A percentile compares a stretch with the other conserved stretches of the same genome.
These are phyloP conservation scores for Cladochytrium tenue DNA, from an alignment of 371 early-diverging fungal species.

Conservation along the genomic window DNA sequence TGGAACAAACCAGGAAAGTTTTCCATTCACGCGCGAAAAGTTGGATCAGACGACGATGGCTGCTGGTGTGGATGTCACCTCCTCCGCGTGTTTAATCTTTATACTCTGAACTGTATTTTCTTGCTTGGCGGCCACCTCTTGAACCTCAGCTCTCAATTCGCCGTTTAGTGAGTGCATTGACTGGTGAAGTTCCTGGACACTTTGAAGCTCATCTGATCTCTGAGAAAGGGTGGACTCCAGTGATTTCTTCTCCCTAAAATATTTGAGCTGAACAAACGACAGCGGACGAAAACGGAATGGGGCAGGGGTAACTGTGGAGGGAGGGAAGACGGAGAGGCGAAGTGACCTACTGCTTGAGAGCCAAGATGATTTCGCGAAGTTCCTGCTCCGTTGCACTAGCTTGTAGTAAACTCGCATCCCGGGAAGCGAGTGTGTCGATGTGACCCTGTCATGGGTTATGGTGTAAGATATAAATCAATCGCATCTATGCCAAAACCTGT, in stretches of 20 bases:
- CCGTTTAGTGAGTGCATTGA: neutral
- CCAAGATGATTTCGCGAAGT: neutral
- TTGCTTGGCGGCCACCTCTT: conserved; percentile 3
- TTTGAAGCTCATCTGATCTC: neutral
- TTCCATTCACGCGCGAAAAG: too few relatives aligned
- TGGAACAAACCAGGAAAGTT: neutral
- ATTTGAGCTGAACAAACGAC: too few relatives aligned
- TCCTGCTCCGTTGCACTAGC: conserved; percentile 10
- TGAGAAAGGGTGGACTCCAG: neutral
- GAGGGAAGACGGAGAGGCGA: neutral
- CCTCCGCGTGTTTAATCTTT: conserved; percentile 3
- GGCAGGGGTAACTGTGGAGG: too few relatives aligned
- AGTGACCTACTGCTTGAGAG: conserved; percentile 2
- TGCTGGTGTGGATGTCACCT: too few relatives aligned
- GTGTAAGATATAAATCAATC: too few relatives aligned
- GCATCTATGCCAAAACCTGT: conserved; percentile 12
- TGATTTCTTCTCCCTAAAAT: neutral
- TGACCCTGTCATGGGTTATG: conserved; percentile 1
- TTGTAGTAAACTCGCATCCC: neutral
- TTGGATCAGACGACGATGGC: too few relatives aligned
- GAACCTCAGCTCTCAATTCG: conserved; percentile 6
- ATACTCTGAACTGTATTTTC: conserved; percentile 11
- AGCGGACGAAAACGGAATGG: too few relatives aligned
- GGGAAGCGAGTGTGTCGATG: conserved; percentile 11
- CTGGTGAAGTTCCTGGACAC: neutral